Conservation (phyloP, 2,329 filamentous ascomycete genomes). For the Penicillium aurantiogriseum region DNA sequence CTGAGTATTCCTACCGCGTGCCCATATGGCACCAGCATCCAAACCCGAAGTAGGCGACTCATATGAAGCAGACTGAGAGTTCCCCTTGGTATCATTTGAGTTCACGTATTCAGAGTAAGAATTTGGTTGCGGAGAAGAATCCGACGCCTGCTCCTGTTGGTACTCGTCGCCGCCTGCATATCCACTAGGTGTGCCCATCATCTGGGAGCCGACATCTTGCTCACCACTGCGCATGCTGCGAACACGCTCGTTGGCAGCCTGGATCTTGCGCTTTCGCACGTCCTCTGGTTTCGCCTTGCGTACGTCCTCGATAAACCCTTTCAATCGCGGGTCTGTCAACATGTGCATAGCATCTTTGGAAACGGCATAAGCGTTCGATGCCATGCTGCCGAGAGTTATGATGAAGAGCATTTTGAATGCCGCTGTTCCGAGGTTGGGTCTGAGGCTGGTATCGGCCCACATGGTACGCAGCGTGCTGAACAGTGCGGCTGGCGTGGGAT, state of each 20-base stretch:
- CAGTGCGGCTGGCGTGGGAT: constrained; percentile 10
- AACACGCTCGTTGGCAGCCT: constrained; percentile 11
- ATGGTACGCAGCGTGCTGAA: constrained; percentile 5
- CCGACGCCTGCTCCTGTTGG: constrained; percentile 5
- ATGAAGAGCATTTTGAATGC: constrained; percentile 21
- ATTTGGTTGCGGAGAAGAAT: not conserved
- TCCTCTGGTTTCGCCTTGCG: constrained; percentile 21
- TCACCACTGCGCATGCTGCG: constrained; percentile 3
- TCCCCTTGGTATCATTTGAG: not conserved
- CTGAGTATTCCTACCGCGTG: constrained; percentile 5
- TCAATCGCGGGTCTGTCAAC: constrained; percentile 27
- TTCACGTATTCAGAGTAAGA: constrained; percentile 8
- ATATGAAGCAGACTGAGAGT: not conserved
- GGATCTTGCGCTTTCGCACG: constrained; percentile 19
- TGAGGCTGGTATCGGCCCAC: not conserved
- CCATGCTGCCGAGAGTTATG: constrained; percentile 1
- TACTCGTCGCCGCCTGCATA: not conserved
- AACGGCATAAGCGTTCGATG: constrained; percentile 9
- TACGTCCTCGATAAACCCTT: constrained; percentile 22
- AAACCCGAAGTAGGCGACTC: not conserved
- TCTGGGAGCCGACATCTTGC: constrained; percentile 1
- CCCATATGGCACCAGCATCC: constrained; percentile 2
- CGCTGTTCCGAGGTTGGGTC: not conserved
- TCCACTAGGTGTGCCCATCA: not conserved
- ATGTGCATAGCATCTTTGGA: constrained; percentile 13